A percentile compares a stretch with the other conserved stretches of the same genome.
Evolutionary conservation across 2,329 filamentous ascomycete genomes (phyloP).

Genomic region (Diaporthe batatas): DNA sequence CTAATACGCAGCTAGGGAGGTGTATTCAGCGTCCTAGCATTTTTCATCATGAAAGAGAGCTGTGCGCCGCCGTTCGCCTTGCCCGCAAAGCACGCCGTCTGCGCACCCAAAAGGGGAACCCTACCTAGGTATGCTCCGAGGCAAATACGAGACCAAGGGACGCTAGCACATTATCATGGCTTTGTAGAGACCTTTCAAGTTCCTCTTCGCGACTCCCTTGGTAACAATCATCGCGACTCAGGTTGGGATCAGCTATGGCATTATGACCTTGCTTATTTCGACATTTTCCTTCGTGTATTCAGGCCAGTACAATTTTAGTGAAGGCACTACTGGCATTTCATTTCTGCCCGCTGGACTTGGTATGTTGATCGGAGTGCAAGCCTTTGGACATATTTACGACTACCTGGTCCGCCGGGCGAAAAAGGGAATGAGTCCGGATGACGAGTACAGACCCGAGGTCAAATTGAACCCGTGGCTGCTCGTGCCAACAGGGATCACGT

Average conservation of each 20-base stretch:
- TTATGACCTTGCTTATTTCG: constrained; percentile 67
- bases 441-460: constrained; percentile 48
- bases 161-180: not conserved
- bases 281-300: constrained; percentile 67
- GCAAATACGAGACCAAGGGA: constrained; percentile 56
- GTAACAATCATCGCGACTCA: constrained; percentile 64
- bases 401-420: constrained; percentile 45
- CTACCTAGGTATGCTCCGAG: constrained; percentile 45
- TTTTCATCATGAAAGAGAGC: constrained; percentile 58
- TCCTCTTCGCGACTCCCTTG: constrained; percentile 68
- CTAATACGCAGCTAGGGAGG: constrained; percentile 43
- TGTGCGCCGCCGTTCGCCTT: constrained; percentile 57
- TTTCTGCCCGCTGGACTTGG: constrained; percentile 66
- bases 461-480: constrained; percentile 47
- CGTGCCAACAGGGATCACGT: constrained; percentile 51
- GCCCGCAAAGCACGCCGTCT: constrained; percentile 56
- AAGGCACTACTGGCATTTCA: constrained; percentile 59
- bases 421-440: constrained; percentile 43
- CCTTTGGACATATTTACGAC: constrained; percentile 42
- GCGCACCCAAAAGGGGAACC: constrained; percentile 57
- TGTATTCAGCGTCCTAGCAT: constrained; percentile 52
- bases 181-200: constrained; percentile 56
- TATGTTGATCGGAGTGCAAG: constrained; percentile 57
- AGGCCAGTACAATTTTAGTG: constrained; percentile 63
- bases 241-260: constrained; percentile 67